Base-by-base conservation (phyloP, 441 rosid genomes). In the Geranium incanum region DNA sequence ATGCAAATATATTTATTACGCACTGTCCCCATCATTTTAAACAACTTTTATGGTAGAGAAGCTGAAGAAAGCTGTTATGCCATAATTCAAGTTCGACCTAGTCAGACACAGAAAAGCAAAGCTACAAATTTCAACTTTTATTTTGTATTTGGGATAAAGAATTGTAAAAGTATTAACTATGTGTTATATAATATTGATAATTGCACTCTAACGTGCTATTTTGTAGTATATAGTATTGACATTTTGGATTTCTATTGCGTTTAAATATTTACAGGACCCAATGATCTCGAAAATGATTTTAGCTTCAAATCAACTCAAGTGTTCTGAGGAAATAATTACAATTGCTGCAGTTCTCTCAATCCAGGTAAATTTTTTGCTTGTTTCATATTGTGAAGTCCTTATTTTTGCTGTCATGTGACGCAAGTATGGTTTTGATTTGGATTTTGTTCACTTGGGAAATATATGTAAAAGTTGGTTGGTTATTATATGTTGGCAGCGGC, bases 271-370 rank as follows among this genome's bases (percentile, higher is more conserved):
- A 57, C 79, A 95, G 97, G 99, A 95, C 48, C 96, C 97, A 65
- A 87, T 89, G 97, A 81, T 90, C 75, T 86, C 98, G 18, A 95
- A 90, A 82, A 92, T 95, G 96, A 95, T 95, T 36, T 82, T 95
- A 80, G 86, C 99, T 82, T 90, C 98, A 60, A 83, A 82, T 77
- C 86, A 92, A 78, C 90, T 92, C 71, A 96, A 95, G 66, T 95
- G 99, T 81, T 86, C 93, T 39, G 88, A 95, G 74, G 99, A 95
- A 84, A 84, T 86, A 83, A 85, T 95, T 67, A 89, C 95, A 33
- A 90, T 90, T 37, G 86, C 97, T 66, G 91, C 98, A 19, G 80
- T 82, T 83, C 98, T 95, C 38, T 92, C 99, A 77, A 76, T 95
- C 79, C 99, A 90, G 82, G 95, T 83, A 82, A 12, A 33, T 70